Percentiles rank a stretch among this genome's conserved stretches.
phyloP scores from a whole-genome alignment of 1,284 basidiomycete genomes.

The Pseudozyma hubeiensis region DNA sequence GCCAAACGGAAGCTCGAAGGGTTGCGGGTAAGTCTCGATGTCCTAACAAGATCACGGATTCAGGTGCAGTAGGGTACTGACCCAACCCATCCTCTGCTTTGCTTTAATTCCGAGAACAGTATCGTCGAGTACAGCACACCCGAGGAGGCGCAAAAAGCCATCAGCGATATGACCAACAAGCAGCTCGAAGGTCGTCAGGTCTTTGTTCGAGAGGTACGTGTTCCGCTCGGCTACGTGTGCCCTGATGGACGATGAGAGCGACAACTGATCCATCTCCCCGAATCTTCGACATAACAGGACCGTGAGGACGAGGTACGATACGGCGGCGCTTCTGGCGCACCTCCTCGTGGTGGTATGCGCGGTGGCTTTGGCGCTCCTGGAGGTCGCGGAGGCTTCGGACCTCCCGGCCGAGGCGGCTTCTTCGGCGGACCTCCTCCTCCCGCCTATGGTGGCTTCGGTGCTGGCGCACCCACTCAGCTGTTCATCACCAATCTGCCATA shows the following conservation, averaged over 20 bases:
- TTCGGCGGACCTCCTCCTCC: slow-evolving; percentile 36
- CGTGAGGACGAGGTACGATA: slow-evolving; percentile 95
- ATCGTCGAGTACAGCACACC: slow-evolving; percentile 60
- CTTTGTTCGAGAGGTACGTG: slow-evolving; percentile 89
- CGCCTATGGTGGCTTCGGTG: slow-evolving; percentile 36
- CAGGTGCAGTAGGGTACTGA: neutral
- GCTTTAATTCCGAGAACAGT: slow-evolving; percentile 20
- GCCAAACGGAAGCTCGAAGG: slow-evolving; percentile 94
- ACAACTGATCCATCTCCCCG: slow-evolving; percentile 4
- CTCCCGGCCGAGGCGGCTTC: slow-evolving; percentile 54
- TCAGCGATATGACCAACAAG: slow-evolving; percentile 73
- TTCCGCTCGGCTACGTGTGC: too few species aligned
- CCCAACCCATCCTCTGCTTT: neutral
- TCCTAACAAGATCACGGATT: neutral
- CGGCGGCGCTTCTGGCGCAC: slow-evolving; percentile 77
- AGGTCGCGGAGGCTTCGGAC: slow-evolving; percentile 48
- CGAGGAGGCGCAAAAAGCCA: slow-evolving; percentile 60
- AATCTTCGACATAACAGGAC: slow-evolving; percentile 75
- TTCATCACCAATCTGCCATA: slow-evolving; percentile 89
- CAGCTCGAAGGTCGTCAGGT: slow-evolving; percentile 88
- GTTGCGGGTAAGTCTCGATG: slow-evolving; percentile 74
- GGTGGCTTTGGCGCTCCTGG: slow-evolving; percentile 65
- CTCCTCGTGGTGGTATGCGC: slow-evolving; percentile 75
- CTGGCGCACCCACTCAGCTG: slow-evolving; percentile 74
- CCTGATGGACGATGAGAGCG: neutral